Percentiles rank a stretch among this genome's conserved stretches.
Evolutionary conservation across 176 grass and related monocot species (phyloP).

Genomic region (Typha latifolia): DNA sequence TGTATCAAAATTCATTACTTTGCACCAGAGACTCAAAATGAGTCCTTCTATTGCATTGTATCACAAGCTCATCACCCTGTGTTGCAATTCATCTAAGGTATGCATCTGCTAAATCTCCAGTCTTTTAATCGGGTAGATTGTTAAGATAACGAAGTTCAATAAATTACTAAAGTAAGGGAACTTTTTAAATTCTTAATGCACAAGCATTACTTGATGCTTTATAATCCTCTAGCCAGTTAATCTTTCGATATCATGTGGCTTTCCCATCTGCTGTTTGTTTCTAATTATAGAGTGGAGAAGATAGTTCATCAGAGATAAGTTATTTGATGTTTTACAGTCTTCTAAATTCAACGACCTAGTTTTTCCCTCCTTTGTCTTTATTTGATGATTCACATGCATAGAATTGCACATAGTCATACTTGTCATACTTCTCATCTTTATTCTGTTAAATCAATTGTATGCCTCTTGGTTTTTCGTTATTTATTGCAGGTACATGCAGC

Average conservation of each 20-base stretch:
- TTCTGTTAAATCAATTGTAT: neutral
- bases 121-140: neutral
- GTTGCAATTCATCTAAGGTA: conserved; percentile 66
- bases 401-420: neutral
- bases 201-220: too few species aligned
- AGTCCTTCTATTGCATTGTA: conserved; percentile 42
- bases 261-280: too few species aligned
- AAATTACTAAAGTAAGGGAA: neutral
- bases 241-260: too few species aligned
- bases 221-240: too few species aligned
- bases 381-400: too few species aligned
- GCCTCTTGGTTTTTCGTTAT: conserved; percentile 11
- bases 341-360: too few species aligned
- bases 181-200: too few species aligned
- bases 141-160: neutral
- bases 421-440: neutral
- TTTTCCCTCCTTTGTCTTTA: too few species aligned
- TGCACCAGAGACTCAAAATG: conserved; percentile 63
- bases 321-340: too few species aligned
- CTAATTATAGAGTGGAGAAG: too few species aligned
- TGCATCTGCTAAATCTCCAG: neutral
- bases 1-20: conserved; percentile 40
- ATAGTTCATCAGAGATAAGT: too few species aligned
- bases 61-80: conserved; percentile 46
- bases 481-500: conserved; percentile 52